These are phyloP conservation scores for Coemansia sp. DNA, from an alignment of 192 early-diverging fungal genomes.

Conservation along the genomic window DNA sequence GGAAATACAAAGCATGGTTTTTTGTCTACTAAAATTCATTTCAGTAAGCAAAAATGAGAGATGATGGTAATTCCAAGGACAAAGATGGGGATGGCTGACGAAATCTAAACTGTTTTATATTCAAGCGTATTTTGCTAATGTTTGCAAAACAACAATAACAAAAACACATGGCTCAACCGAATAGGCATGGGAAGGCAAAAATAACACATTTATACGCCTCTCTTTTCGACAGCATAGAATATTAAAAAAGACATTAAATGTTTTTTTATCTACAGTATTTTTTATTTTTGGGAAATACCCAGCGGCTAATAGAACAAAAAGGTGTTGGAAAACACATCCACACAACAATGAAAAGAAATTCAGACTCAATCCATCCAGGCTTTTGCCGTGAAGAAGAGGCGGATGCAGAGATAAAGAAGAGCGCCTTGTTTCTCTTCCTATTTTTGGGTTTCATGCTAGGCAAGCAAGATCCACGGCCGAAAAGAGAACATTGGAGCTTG, in stretches of 20 bases:
- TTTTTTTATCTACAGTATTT: slow-evolving; percentile 6
- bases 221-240: slow-evolving; percentile 1
- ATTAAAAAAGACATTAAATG: neutral
- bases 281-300: neutral
- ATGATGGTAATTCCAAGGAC: no score
- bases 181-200: slow-evolving; percentile 1
- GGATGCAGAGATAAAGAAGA: no score
- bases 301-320: slow-evolving; percentile 2
- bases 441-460: no score
- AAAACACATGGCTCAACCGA: neutral
- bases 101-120: neutral
- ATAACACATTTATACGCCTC: slow-evolving; percentile 24
- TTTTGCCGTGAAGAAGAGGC: no score
- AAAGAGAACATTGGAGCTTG: neutral
- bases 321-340: neutral
- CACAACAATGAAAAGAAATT: slow-evolving; percentile 2
- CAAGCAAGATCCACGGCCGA: no score
- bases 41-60: no score
- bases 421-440: no score
- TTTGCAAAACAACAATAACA: neutral
- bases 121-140: neutral
- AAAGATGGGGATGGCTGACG: no score
- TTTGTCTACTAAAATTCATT: no score
- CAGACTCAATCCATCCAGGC: no score
- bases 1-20: neutral